Evolutionary conservation across 2,329 filamentous ascomycete genomes (phyloP).

Genomic region (Trichophaea hybrida): DNA sequence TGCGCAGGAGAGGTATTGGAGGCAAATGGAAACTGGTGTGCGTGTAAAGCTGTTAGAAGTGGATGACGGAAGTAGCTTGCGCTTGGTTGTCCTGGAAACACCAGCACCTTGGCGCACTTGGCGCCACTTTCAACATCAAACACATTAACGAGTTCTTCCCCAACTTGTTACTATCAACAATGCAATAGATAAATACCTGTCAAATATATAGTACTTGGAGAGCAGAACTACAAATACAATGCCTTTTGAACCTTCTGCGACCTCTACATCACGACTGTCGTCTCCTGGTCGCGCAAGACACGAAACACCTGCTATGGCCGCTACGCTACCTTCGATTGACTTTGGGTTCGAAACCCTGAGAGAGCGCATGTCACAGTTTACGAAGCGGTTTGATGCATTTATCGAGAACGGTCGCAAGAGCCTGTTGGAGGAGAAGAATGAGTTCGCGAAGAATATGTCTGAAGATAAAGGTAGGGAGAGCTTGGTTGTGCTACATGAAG

Average conservation of each 20-base stretch:
- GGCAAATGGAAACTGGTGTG: background rate
- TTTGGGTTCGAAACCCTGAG: constrained; percentile 94
- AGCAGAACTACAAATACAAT: background rate
- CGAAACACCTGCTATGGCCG: constrained; percentile 40
- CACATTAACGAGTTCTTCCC: no score
- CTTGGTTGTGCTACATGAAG: background rate
- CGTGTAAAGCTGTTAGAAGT: background rate
- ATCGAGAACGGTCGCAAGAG: constrained; percentile 83
- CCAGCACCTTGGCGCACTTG: background rate
- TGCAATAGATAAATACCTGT: no score
- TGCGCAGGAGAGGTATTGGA: background rate
- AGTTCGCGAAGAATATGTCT: constrained; percentile 78
- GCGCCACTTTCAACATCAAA: no score
- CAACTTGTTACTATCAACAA: no score
- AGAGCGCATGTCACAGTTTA: constrained; percentile 90
- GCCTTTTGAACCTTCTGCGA: constrained; percentile 41
- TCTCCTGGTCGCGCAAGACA: background rate
- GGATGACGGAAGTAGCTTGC: background rate
- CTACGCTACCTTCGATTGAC: constrained; percentile 73
- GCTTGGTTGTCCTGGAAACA: background rate
- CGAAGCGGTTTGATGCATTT: constrained; percentile 75
- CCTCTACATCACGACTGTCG: constrained; percentile 30
- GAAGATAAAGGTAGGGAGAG: constrained; percentile 62
- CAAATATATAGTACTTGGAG: no score
- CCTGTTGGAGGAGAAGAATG: constrained; percentile 82